Conservation (phyloP, 1,284 basidiomycete genomes). For the Ceratobasidium sp. region DNA sequence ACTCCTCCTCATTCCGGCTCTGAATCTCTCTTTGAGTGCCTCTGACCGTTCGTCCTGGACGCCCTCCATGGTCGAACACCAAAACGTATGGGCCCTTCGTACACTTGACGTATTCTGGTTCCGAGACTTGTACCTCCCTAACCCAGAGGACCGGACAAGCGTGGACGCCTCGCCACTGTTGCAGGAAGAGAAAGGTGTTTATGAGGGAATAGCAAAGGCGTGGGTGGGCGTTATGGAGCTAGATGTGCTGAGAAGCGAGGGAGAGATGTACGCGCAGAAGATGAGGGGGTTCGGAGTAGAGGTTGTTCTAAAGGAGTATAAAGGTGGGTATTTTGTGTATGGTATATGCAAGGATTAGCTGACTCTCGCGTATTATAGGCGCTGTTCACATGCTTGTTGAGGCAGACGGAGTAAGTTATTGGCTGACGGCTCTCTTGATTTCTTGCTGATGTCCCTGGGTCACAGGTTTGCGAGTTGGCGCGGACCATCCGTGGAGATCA, state of each 20-base stretch:
- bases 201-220: conserved; percentile 9
- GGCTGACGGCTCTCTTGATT: not conserved
- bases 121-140: conserved; percentile 71
- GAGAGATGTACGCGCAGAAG: conserved; percentile 70
- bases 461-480: conserved; percentile 14
- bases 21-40: conserved; percentile 67
- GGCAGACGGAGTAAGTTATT: conserved; percentile 15
- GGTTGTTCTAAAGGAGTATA: conserved; percentile 67
- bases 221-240: conserved; percentile 63
- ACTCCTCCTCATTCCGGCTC: conserved; percentile 73
- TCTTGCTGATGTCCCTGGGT: not conserved
- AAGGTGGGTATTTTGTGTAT: conserved; percentile 46
- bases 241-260: conserved; percentile 75
- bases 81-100: conserved; percentile 67
- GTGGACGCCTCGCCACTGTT: conserved; percentile 78
- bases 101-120: conserved; percentile 79
- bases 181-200: conserved; percentile 9
- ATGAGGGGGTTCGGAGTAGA: conserved; percentile 64
- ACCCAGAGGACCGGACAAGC: conserved; percentile 65
- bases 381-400: not conserved
- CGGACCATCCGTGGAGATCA: conserved; percentile 8
- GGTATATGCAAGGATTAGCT: not conserved
- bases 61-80: conserved; percentile 67
- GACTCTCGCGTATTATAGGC: not conserved
- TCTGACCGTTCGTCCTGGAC: conserved; percentile 45